A percentile compares a stretch with the other conserved stretches of the same genome.
phyloP scores from a whole-genome alignment of 2,329 filamentous ascomycete species.

The Venturia oleaginea region DNA sequence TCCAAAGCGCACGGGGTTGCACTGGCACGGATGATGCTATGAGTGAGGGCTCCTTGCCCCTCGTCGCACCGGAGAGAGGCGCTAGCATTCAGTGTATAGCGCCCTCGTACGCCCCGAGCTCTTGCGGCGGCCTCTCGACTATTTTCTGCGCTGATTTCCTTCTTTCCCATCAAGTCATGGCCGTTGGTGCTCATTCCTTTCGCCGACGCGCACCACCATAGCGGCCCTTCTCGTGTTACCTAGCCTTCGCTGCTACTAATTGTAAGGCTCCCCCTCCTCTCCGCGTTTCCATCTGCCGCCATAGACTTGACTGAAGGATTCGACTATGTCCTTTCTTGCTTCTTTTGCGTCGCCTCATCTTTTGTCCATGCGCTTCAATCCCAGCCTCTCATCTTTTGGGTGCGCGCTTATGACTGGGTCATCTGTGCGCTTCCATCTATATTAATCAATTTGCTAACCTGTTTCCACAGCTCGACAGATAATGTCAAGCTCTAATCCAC shows the following conservation, averaged over 20 bases:
- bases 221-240: background rate
- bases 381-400: constrained; percentile 1
- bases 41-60: too few species aligned
- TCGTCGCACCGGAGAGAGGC: background rate
- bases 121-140: background rate
- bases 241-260: background rate
- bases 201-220: background rate
- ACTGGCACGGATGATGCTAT: background rate
- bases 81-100: background rate
- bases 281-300: background rate
- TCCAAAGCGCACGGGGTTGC: background rate
- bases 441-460: background rate
- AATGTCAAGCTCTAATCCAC: constrained; percentile 1
- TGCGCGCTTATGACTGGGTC: background rate
- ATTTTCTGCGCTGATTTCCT: background rate
- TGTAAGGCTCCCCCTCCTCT: background rate
- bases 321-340: background rate
- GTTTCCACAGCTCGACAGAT: background rate
- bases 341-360: background rate
- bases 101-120: background rate
- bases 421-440: background rate
- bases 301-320: background rate
- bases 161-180: background rate
- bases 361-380: background rate
- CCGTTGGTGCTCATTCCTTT: background rate